phyloP scores from a whole-genome alignment of 352 stramenopile genomes.

The Globisporangium yorkense region DNA sequence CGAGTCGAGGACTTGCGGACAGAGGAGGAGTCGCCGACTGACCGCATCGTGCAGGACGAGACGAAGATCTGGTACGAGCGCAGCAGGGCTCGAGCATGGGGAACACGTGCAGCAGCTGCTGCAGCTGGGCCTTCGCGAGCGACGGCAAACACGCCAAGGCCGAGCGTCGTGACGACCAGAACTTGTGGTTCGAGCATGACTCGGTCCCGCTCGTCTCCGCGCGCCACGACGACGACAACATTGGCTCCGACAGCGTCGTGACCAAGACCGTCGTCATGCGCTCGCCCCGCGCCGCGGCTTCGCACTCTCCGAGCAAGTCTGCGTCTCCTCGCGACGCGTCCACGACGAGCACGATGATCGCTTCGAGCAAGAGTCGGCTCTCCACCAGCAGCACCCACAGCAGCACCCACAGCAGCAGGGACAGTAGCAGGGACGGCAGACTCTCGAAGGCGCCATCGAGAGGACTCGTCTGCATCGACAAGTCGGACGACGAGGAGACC shows the following conservation, averaged over 20 bases:
- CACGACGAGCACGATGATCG: background rate
- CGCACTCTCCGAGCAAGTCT: background rate
- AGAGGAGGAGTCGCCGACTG: background rate
- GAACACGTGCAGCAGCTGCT: conserved; percentile 14
- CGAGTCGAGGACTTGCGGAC: background rate
- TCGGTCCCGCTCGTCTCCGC: conserved; percentile 52
- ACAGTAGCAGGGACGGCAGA: background rate
- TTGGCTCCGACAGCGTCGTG: conserved; percentile 27
- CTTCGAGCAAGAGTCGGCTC: background rate
- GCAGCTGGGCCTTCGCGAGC: conserved; percentile 12
- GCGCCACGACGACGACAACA: conserved; percentile 27
- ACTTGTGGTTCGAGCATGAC: conserved; percentile 60
- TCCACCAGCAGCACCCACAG: background rate
- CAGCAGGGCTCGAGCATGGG: conserved; percentile 6
- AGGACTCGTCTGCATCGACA: conserved; percentile 13
- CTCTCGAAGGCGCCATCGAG: conserved; percentile 10
- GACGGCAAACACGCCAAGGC: conserved; percentile 8
- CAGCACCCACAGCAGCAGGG: background rate
- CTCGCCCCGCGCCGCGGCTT: conserved; percentile 18
- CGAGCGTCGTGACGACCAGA: conserved; percentile 16
- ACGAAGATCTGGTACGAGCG: background rate
- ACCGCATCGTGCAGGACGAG: background rate
- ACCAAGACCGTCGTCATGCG: conserved; percentile 55
- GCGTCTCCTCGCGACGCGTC: background rate
- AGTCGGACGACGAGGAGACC: conserved; percentile 11